Percentiles rank a stretch among this genome's conserved stretches.
Conservation (phyloP, 805 yeast species). For the Wickerhamiella azyma region DNA sequence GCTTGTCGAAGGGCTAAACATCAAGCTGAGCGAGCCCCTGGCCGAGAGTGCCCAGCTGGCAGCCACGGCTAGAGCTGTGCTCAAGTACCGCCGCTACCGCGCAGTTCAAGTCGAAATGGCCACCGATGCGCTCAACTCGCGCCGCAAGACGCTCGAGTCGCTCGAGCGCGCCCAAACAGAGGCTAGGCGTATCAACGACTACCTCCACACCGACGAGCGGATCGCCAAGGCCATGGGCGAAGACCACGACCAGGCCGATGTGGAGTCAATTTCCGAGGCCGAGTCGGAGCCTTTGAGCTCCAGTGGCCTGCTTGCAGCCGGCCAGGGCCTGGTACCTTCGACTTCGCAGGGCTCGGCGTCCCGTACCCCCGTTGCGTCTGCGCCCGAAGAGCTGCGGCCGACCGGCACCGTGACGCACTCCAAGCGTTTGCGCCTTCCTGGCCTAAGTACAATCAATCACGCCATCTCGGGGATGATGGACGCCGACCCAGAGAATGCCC, state of each 20-base stretch:
- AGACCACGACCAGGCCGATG: conserved; percentile 3
- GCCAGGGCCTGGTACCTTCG: neutral
- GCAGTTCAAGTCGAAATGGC: conserved; percentile 39
- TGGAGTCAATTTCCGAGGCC: conserved; percentile 3
- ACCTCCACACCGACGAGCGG: conserved; percentile 22
- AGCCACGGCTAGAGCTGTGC: conserved; percentile 40
- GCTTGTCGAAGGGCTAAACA: conserved; percentile 39
- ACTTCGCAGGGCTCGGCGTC: too few relatives aligned
- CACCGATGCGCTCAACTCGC: conserved; percentile 27
- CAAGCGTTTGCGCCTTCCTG: conserved; percentile 39
- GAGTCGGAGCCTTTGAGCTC: neutral
- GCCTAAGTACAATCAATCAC: conserved; percentile 36
- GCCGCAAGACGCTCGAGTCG: conserved; percentile 24
- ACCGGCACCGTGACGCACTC: conserved; percentile 11
- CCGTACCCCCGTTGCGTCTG: too few relatives aligned
- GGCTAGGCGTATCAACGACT: conserved; percentile 30
- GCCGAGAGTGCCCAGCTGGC: conserved; percentile 61
- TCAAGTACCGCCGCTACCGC: conserved; percentile 47
- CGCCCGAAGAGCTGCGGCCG: neutral
- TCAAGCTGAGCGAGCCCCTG: conserved; percentile 52
- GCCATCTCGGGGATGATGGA: conserved; percentile 50
- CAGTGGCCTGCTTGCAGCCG: neutral
- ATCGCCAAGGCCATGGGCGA: conserved; percentile 13
- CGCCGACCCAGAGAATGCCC: conserved; percentile 49
- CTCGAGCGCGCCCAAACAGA: conserved; percentile 34